phyloP scores from a whole-genome alignment of 441 rosid species.

The Codiaeum variegatum region DNA sequence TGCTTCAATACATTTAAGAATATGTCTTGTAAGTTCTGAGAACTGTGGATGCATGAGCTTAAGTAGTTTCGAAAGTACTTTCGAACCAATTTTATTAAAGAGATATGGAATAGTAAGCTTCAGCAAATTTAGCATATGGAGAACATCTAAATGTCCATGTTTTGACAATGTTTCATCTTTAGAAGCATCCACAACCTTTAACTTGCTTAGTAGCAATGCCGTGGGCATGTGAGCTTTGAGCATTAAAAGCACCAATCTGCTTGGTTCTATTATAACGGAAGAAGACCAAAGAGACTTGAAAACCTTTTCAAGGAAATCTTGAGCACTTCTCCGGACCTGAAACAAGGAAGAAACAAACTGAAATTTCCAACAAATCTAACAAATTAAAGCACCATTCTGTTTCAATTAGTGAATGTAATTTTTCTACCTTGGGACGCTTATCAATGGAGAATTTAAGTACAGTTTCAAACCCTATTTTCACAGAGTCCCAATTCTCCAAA shows the following conservation, averaged over 20 bases:
- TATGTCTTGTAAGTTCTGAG: conserved; percentile 55
- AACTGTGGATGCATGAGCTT: conserved; percentile 50
- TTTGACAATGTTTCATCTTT: conserved; percentile 37
- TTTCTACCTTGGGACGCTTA: conserved; percentile 81
- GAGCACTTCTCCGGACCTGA: conserved; percentile 80
- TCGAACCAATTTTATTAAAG: conserved; percentile 41
- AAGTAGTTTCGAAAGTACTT: conserved; percentile 45
- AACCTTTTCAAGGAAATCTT: conserved; percentile 64
- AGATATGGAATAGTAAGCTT: conserved; percentile 53
- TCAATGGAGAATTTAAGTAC: conserved; percentile 63
- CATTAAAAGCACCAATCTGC: conserved; percentile 48
- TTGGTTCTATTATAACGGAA: conserved; percentile 53
- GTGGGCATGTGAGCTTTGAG: conserved; percentile 39
- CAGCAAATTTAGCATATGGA: conserved; percentile 68
- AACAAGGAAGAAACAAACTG: conserved; percentile 13
- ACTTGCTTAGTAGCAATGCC: conserved; percentile 36
- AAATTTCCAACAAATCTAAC: not conserved
- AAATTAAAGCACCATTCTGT: not conserved
- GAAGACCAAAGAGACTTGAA: conserved; percentile 45
- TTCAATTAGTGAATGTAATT: not conserved
- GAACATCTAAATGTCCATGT: conserved; percentile 56
- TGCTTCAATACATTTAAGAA: conserved; percentile 53
- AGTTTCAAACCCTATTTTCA: conserved; percentile 49
- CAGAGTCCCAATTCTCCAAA: conserved; percentile 63
- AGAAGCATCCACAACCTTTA: conserved; percentile 36